Percentiles rank a stretch among this genome's conserved stretches.
phyloP scores from a whole-genome alignment of 106 monocot genomes.

The Allium fistulosum region DNA sequence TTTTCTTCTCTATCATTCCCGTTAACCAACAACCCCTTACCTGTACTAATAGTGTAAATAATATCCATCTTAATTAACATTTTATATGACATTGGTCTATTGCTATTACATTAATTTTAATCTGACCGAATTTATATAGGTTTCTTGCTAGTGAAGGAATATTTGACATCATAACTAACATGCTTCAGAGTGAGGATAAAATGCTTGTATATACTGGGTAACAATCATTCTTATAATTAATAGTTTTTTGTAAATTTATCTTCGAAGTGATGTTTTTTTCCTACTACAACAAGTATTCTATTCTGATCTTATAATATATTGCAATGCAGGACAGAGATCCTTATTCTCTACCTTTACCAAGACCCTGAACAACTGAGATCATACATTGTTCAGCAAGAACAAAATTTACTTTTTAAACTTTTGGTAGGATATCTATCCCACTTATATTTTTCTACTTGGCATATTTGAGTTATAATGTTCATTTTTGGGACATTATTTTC shows the following conservation, averaged over 20 bases:
- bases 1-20: no score
- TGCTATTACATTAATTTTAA: neutral
- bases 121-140: slow-evolving; percentile 18
- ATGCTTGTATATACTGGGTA: slow-evolving; percentile 86
- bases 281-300: neutral
- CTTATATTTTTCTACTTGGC: no score
- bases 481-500: no score
- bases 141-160: slow-evolving; percentile 91
- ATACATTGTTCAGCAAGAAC: slow-evolving; percentile 53
- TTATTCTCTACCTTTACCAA: slow-evolving; percentile 56
- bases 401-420: slow-evolving; percentile 45
- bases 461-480: no score
- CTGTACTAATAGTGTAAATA: no score
- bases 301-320: slow-evolving; percentile 2
- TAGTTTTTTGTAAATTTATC: neutral
- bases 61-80: no score
- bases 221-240: slow-evolving; percentile 2
- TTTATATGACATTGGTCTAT: no score
- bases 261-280: neutral
- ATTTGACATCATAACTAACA: slow-evolving; percentile 82
- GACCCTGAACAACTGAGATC: slow-evolving; percentile 51
- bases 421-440: slow-evolving; percentile 21
- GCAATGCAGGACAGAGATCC: slow-evolving; percentile 53
- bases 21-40: no score
- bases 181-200: slow-evolving; percentile 71